These are phyloP conservation scores for Quercus phellos DNA, from an alignment of 331 rosid species.

Conservation along the genomic window DNA sequence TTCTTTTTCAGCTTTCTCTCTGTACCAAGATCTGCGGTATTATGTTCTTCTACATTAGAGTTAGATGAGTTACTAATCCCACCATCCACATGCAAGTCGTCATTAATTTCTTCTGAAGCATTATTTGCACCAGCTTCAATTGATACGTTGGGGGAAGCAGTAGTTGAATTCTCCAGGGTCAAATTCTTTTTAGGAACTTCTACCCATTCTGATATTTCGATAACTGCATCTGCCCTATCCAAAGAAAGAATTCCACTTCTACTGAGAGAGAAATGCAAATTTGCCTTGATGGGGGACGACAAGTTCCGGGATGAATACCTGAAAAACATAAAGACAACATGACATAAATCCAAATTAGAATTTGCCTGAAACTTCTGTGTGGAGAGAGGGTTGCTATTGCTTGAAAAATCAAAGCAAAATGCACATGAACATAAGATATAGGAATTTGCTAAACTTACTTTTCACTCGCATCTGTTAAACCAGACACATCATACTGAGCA, in stretches of 20 bases:
- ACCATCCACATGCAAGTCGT: constrained; percentile 40
- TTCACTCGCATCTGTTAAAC: constrained; percentile 70
- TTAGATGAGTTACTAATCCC: constrained; percentile 38
- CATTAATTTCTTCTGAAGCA: constrained; percentile 56
- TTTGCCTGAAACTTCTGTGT: constrained; percentile 5
- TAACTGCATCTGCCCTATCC: constrained; percentile 90
- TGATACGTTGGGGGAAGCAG: constrained; percentile 46
- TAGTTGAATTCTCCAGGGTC: constrained; percentile 69
- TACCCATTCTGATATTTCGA: constrained; percentile 92
- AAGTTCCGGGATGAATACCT: constrained; percentile 84
- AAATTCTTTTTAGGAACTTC: constrained; percentile 76
- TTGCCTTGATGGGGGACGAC: constrained; percentile 87
- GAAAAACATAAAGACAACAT: constrained; percentile 14
- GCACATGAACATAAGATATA: constrained; percentile 1
- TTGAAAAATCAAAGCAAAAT: constrained; percentile 17
- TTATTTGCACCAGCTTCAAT: constrained; percentile 53
- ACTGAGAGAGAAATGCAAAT: constrained; percentile 82
- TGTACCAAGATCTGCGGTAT: constrained; percentile 39
- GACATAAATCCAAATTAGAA: constrained; percentile 16
- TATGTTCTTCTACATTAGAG: constrained; percentile 46
- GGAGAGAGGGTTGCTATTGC: background rate
- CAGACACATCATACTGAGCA: constrained; percentile 69
- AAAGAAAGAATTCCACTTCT: constrained; percentile 89
- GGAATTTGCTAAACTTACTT: constrained; percentile 57
- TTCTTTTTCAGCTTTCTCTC: constrained; percentile 82